These are phyloP conservation scores for Hymenoscyphus linearis DNA, from an alignment of 2,329 filamentous ascomycete species.

Conservation along the genomic window DNA sequence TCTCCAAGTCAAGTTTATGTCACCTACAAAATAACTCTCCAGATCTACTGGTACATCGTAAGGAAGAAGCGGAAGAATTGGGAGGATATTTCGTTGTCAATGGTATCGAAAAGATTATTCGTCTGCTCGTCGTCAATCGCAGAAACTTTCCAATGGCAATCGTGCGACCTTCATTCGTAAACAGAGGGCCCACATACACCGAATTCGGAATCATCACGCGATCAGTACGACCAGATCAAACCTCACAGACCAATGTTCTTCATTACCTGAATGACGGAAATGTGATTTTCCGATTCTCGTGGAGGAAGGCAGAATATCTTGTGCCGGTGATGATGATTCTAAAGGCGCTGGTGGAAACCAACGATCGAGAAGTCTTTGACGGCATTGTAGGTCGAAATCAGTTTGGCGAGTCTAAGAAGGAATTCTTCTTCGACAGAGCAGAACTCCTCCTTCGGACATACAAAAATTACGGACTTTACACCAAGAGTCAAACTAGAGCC, in stretches of 20 bases:
- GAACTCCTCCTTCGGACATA: slow-evolving; percentile 90
- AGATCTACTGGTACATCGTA: slow-evolving; percentile 72
- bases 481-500: slow-evolving; percentile 71
- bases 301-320: slow-evolving; percentile 96
- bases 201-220: slow-evolving; percentile 86
- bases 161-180: slow-evolving; percentile 80
- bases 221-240: slow-evolving; percentile 93
- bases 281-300: slow-evolving; percentile 94
- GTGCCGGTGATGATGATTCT: slow-evolving; percentile 94
- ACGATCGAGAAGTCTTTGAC: slow-evolving; percentile 93
- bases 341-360: slow-evolving; percentile 92
- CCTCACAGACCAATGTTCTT: slow-evolving; percentile 92
- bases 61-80: slow-evolving; percentile 94
- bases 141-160: slow-evolving; percentile 96
- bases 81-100: slow-evolving; percentile 98
- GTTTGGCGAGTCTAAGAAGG: slow-evolving; percentile 76
- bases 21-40: slow-evolving; percentile 85
- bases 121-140: slow-evolving; percentile 82
- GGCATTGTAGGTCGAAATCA: slow-evolving; percentile 75
- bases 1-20: slow-evolving; percentile 73
- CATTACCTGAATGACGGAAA: slow-evolving; percentile 96
- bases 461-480: slow-evolving; percentile 83
- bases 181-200: slow-evolving; percentile 82
- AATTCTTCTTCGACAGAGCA: slow-evolving; percentile 90
- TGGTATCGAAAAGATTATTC: slow-evolving; percentile 93